Evolutionary conservation across 371 early-diverging fungal genomes (phyloP), one percentile per base, ranked within the genome.

Genomic region (Neoconidiobolus thromboides): DNA sequence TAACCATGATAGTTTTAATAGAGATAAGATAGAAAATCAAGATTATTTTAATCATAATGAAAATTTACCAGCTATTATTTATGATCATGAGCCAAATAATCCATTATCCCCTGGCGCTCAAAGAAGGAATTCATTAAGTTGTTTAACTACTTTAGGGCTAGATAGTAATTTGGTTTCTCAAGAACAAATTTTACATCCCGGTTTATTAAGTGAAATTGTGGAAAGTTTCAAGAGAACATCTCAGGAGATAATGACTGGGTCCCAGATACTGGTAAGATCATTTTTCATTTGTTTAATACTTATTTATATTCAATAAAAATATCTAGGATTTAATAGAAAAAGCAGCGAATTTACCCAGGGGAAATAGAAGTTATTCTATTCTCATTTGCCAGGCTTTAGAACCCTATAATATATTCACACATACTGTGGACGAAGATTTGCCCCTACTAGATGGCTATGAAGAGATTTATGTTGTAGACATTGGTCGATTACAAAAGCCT

Each of bases 381-480:
- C 43, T 4, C 14, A 43, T 58, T 6, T 46, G 43, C 48, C 10
- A 46, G 39, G 43, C 58, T 39, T 9, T 58, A 10, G 43, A 43
- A 47, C 39, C 12, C 5, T 47, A 47, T 40, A 38, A 26, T 2
- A 12, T 43, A 14, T 43, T 58, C 43, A 46, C 26, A 14, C 46
- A 58, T 40, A 47, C 43, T 39, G 43, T 15, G 7, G 58, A 58
- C 26, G 58, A 58, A 3, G 43, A 9, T 26, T 36, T 58, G 5
- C 58, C 41, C 6, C n/a, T 58, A n/a, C 7, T 43, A 5, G 58
- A 58, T 58, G 58, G 58, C 26, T 46, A 58, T 12, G 58, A 58
- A 15, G 58, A 58, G 58, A 43, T 43, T 5, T 58, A 58, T 3
- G 15, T 43, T 14, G 58, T 58, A 2, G 40, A 58, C 4, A 55